Base-by-base conservation (phyloP, 1,139 yeast genomes). In the Candida pseudoviswanathii region DNA sequence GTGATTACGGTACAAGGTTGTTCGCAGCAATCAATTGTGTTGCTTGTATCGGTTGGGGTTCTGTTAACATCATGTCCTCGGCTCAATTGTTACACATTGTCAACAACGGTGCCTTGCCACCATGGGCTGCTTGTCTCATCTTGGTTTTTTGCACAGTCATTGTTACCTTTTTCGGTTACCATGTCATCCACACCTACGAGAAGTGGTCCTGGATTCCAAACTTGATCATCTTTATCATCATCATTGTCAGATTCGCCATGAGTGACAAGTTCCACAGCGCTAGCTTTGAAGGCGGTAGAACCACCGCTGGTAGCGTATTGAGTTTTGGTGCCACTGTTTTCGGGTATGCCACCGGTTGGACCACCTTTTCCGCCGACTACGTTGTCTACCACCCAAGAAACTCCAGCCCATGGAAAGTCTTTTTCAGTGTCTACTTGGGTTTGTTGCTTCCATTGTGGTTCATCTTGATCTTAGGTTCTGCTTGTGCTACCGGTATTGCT, bases 31-130 rank as follows among this genome's bases (percentile, higher is more conserved):
- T 91, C 62, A 91, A 91, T 65, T 81, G 85, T 61, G 68, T 91
- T 60, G 95, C 96, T 11, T 89, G 97, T 79, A 81, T 91, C 54
- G 97, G 97, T 57, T 91, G 97, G 97, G 91, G 96, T 68, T 89
- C 96, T 16, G 95, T 90, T 44, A 92, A 91, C 70, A 88, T 90
- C 56, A 89, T 91, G 82, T 87, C 91, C 27, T 84, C 95, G 33
- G 96, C 97, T 26, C 96, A 89, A 66, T 75, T 91, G 62, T 76
- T 91, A 57, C 85, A 86, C 68, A 83, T 88, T 65, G 85, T 90
- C 55, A 89, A 89, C 69, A 73, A 80, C 60, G 81, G 80, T 34
- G 76, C 77, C 45, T 76, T 89, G 54, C 97, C 97, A 41, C 86
- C 95, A 40, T 89, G 96, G 96, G 97, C 90, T 31, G 97, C 95